Evolutionary conservation across 2,329 filamentous ascomycete genomes (phyloP), one percentile per base, ranked within the genome.

Genomic region (Clonostachys solani): DNA sequence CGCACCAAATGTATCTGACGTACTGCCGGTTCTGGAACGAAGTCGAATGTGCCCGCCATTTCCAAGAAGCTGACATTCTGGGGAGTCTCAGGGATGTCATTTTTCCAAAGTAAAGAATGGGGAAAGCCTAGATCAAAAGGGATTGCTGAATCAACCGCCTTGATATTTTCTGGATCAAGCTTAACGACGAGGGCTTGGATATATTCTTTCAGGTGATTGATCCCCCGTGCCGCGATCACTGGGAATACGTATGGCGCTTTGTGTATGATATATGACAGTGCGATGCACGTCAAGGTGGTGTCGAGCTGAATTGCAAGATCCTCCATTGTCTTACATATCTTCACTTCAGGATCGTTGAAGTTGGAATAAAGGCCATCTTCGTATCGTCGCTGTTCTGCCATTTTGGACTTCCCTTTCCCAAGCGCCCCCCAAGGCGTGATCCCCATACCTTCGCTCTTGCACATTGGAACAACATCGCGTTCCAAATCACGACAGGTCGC

Each of bases 181-280:
- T 74, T 66, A 40, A 90, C 67, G 2, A 70, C 73, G 36, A 92
- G 69, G 0, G 84, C 83, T 56, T 84, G 78, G 53, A 90, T 85
- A 56, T 89, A 90, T 48, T 73, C 75, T 58, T 83, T 78, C 38
- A 92, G 67, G 59, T 91, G 86, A 44, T 84, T 80, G 10, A 87
- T 63, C 54, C 83, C 89, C 10, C 86, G 75, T 1, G 84, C 83
- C 40, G 19, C 41, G 36, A 89, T 72, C 38, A 91, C 81, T 2
- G 87, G 87, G 58, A 88, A 89, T 12, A 90, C 83, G 56, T 88
- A 81, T 0, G 84, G 79, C 1, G 83, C 71, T 67, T 90, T 89
- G 53, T 81, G 76, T 74, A 87, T 77, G 13, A 90, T 81, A 58
- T 91, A 91, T 3, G 87, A 86, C 19, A 91, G 65, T 9, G 87